A percentile compares a stretch with the other conserved stretches of the same genome.
phyloP scores from a whole-genome alignment of 768 basidiomycete genomes.

The Mycena vulgaris region DNA sequence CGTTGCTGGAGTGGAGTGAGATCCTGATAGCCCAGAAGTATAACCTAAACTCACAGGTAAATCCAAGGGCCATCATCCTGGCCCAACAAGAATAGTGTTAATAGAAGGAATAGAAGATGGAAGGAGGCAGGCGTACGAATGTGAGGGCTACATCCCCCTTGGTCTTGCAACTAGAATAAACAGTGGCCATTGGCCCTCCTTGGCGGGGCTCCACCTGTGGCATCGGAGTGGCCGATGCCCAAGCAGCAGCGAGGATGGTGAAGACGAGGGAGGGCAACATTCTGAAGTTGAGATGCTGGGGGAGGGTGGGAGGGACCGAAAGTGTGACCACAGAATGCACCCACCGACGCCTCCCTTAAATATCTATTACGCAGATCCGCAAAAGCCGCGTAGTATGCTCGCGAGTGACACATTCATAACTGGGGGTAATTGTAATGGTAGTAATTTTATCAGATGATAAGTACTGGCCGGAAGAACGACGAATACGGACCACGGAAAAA shows the following conservation, averaged over 20 bases:
- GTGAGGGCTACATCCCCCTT: slow-evolving; percentile 14
- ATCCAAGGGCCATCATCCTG: slow-evolving; percentile 24
- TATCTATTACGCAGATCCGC: not conserved
- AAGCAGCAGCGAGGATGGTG: not conserved
- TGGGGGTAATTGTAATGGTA: not conserved
- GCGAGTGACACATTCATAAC: not conserved
- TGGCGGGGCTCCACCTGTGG: slow-evolving; percentile 1
- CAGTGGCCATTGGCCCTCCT: not conserved
- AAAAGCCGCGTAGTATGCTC: not conserved
- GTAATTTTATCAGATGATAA: not conserved
- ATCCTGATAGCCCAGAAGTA: not conserved
- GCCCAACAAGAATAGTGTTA: not conserved
- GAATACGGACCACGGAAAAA: not conserved
- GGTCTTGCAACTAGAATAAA: slow-evolving; percentile 19
- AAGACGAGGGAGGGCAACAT: slow-evolving; percentile 10
- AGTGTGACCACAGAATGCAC: not conserved
- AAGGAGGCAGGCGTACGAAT: not conserved
- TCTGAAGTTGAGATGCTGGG: not conserved
- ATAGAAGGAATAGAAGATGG: not conserved
- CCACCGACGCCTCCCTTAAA: not conserved
- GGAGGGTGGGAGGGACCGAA: not conserved
- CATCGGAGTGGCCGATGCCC: not conserved
- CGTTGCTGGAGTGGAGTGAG: slow-evolving; percentile 44
- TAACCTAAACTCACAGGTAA: slow-evolving; percentile 11
- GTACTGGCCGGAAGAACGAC: not conserved